Base-by-base conservation (phyloP, 2,329 filamentous ascomycete genomes). In the Penicillium italicum region DNA sequence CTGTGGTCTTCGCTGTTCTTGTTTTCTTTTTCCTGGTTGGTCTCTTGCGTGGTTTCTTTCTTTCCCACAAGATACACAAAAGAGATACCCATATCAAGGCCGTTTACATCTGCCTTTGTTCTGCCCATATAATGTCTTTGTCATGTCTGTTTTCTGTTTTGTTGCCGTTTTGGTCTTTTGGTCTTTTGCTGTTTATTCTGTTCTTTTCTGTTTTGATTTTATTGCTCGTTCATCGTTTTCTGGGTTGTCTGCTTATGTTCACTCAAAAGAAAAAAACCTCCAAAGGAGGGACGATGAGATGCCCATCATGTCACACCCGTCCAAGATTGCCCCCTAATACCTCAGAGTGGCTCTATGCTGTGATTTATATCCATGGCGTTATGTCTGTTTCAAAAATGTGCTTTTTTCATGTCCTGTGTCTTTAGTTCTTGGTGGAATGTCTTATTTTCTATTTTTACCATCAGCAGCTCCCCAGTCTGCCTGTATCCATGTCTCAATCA, bases 61-160 rank as follows among this genome's bases (percentile, higher is more conserved):
- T 36, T 48, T 38, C 49, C 20, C 28, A 31, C 24, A 40, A 40
- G 50, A 47, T 53, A 51, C 41, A 51, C 41, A 51, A 55, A 55
- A 55, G 53, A 55, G 53, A 55, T 55, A 55, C 53, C 53, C 53
- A 50, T 34, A 31, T 55, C 28, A 44, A 42, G 53, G 47, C 47
- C 22, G 12, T 43, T 28, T 45, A 55, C 12, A 24, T 22, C 38
- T 55, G 46, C 31, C 45, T 43, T 41, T 48, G 9, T 45, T 34
- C 43, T 36, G 31, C 22, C 40, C 4, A 43, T 34, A 18, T 52
- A 52, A 46, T 47, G 42, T 31, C 44, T 46, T 51, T 18, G 9
- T 47, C 6, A 18, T 20, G 36, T n/a, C 36, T 24, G n/a, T 20
- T 31, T 24, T 40, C 7, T 40, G 26, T 6, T 12, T 5, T 8